Conservation (phyloP, 768 basidiomycete species). For the Grammothele lineata region DNA sequence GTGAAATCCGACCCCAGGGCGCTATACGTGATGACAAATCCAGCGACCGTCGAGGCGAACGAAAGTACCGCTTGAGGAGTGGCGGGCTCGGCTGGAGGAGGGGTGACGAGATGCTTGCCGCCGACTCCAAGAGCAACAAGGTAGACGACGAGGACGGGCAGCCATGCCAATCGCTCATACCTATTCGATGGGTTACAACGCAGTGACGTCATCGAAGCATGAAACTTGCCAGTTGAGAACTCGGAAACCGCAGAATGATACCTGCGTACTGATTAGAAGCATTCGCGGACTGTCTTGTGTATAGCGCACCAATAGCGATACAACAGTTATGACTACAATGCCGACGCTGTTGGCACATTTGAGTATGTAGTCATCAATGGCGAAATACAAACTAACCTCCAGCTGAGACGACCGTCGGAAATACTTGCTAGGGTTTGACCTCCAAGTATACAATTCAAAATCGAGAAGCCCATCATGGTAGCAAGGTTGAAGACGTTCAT, state of each 20-base stretch:
- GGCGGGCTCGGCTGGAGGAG: slow-evolving; percentile 47
- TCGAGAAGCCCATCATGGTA: slow-evolving; percentile 52
- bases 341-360: slow-evolving; percentile 59
- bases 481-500: slow-evolving; percentile 45
- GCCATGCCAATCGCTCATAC: slow-evolving; percentile 76
- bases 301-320: slow-evolving; percentile 53
- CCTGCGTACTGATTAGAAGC: slow-evolving; percentile 34
- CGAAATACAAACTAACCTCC: slow-evolving; percentile 35
- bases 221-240: slow-evolving; percentile 49
- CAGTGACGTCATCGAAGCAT: not conserved
- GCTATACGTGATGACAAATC: slow-evolving; percentile 65
- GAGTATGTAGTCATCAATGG: too few relatives aligned
- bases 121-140: slow-evolving; percentile 70
- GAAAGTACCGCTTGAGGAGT: slow-evolving; percentile 51
- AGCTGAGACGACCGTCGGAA: slow-evolving; percentile 41
- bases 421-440: slow-evolving; percentile 58
- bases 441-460: slow-evolving; percentile 57
- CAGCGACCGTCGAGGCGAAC: slow-evolving; percentile 68
- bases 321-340: slow-evolving; percentile 69
- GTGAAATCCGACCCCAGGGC: slow-evolving; percentile 70
- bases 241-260: slow-evolving; percentile 65
- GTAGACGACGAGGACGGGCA: slow-evolving; percentile 73
- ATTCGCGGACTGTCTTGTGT: too few relatives aligned
- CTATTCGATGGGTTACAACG: slow-evolving; percentile 33
- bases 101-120: slow-evolving; percentile 58